A percentile compares a stretch with the other conserved stretches of the same genome.
Conservation (phyloP, 345 rosid genomes). For the Salix koriyanagi region DNA sequence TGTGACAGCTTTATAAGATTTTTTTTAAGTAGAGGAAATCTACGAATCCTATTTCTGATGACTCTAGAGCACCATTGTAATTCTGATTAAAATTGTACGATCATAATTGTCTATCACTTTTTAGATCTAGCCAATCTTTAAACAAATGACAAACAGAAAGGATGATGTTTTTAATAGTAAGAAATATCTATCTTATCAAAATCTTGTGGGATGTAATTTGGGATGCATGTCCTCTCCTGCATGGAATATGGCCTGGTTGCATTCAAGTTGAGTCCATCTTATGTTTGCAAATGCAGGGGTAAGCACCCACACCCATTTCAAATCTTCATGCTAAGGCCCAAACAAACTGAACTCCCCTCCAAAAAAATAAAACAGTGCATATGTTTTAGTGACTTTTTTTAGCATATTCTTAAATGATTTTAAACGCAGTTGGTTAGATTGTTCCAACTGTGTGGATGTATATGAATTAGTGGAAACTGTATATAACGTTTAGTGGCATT, state of each 20-base stretch:
- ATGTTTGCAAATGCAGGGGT: background rate
- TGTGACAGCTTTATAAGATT: no score
- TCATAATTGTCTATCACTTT: no score
- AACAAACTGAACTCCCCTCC: background rate
- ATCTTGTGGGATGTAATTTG: background rate
- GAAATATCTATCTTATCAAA: background rate
- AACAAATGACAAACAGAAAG: no score
- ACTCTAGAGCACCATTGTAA: no score
- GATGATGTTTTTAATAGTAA: no score
- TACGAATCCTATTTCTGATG: no score
- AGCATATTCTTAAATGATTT: background rate
- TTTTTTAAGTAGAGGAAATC: no score
- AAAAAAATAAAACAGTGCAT: background rate
- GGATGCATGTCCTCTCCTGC: background rate
- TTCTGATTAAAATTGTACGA: no score
- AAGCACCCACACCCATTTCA: background rate
- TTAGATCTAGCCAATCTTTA: no score
- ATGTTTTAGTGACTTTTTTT: background rate
- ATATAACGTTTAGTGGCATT: background rate
- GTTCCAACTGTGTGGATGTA: background rate
- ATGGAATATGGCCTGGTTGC: background rate
- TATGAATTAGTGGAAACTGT: background rate
- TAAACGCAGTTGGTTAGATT: background rate
- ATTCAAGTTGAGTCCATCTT: background rate
- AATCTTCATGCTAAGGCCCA: background rate